Base-by-base conservation (phyloP, 331 rosid genomes). In the Quercus lobata region DNA sequence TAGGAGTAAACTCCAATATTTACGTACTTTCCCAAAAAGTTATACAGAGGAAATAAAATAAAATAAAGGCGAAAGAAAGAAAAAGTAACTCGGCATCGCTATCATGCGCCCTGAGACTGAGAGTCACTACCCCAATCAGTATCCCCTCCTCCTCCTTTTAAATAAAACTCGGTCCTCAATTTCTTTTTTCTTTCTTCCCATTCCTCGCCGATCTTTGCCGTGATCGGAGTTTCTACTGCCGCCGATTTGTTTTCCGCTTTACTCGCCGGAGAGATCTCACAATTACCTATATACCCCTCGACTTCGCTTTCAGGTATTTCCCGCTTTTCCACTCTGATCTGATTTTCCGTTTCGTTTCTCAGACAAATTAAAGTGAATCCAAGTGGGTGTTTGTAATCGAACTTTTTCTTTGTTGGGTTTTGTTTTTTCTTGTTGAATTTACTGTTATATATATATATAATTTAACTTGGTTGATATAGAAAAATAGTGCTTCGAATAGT, bases 101-200 rank as follows among this genome's bases (percentile, higher is more conserved):
- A 85, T 90, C 90, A 84, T 91, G 82, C 90, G 81, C 89, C 89
- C 84, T 41, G 46, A 41, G 46, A 41, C 71, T 82, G 84, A 66
- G 83, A 80, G 91, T 84, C 90, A 73, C 89, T 62, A 72, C 88
- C 97, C 71, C 87, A 75, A 84, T 88, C 89, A 41, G 46, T 41
- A 41, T 41, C 12, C 3, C 46, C 46, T 41, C 18, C 4, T 49
- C 54, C 63, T 74, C 81, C 82, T 83, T 84, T 86, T 84, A 88
- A 85, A 91, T 91, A 91, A 90, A 91, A 90, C 88, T 89, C 80
- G 76, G 84, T 73, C 88, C 88, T 84, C 82, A 78, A 71, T 65
- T 54, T 80, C 79, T 34, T 25, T 46, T 19, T 32, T n/a, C 35
- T 29, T 14, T 65, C 10, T 10, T 16, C 84, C 81, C 66, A 81